Base-by-base conservation (phyloP, 1,284 basidiomycete species). In the Xerocomus nothofagi region DNA sequence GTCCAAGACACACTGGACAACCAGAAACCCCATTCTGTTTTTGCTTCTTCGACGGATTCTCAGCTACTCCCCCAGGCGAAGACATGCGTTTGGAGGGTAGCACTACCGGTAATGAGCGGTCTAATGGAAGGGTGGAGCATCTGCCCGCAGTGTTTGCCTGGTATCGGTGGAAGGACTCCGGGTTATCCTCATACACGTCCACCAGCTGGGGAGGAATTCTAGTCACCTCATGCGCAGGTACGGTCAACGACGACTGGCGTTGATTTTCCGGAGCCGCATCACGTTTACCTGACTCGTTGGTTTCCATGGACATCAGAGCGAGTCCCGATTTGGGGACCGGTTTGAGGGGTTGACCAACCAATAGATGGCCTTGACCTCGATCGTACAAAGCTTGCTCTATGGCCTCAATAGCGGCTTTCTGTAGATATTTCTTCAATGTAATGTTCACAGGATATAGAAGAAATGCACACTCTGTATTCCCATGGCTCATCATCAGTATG, bases 401-500 rank as follows among this genome's bases (percentile, higher is more conserved):
- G 3, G 79, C 78, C 34, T 71, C 68, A 43, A 90, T 77, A 10
- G 87, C 86, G 39, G 74, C 77, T 56, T 66, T 71, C 86, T 88
- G 55, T n/a, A 37, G 17, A 53, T 48, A 1, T 37, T 33, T 32
- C 37, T 44, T 40, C 44, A 50, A 18, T 26, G 29, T 26, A 14
- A 49, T 12, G 15, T 29, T 44, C 30, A 30, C 39, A 29, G 27
- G 33, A 47, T 30, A 21, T 23, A 44, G 17, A 9, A 38, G 23
- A 11, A 47, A 39, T 66, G 47, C 72, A 52, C 67, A 87, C 87
- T 57, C 86, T 72, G 42, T 77, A 73, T 61, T 84, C 80, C 58
- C 78, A 74, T 37, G 85, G 71, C 56, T 90, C 88, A 53, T 84
- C 80, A 9, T 77, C 74, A 12, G 77, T 72, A 54, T 85, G 73